These are phyloP conservation scores for Immersiella caudata DNA, from an alignment of 495 filamentous ascomycete species.

Conservation along the genomic window DNA sequence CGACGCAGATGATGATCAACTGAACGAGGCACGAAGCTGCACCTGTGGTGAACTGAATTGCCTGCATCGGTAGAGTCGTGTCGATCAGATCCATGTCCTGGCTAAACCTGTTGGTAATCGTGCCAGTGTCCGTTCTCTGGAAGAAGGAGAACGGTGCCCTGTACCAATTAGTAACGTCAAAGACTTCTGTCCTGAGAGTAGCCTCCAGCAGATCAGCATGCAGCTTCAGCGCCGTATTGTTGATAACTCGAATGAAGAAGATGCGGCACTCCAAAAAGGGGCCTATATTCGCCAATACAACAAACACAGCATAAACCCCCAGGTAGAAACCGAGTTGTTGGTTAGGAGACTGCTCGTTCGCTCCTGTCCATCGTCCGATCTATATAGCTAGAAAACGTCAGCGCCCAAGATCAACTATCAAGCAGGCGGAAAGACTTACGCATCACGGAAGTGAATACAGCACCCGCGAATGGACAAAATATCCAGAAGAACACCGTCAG, in stretches of 20 bases:
- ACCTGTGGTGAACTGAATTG: conserved; percentile 16
- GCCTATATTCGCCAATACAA: conserved; percentile 25
- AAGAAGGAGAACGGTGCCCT: conserved; percentile 37
- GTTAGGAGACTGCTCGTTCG: conserved; percentile 45
- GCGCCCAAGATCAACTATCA: background rate
- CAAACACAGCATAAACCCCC: conserved; percentile 60
- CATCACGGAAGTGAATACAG: background rate
- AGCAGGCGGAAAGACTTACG: background rate
- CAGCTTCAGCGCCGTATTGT: conserved; percentile 18
- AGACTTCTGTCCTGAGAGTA: background rate
- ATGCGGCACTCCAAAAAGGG: conserved; percentile 11
- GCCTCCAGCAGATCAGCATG: conserved; percentile 9
- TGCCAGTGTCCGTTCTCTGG: conserved; percentile 30
- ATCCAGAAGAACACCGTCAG: background rate
- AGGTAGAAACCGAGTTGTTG: conserved; percentile 54
- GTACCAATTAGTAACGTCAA: too few relatives aligned
- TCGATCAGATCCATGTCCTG: conserved; percentile 36
- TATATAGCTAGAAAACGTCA: conserved; percentile 46
- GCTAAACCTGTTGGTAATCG: conserved; percentile 35
- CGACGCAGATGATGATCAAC: conserved; percentile 34
- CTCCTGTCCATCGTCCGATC: conserved; percentile 58
- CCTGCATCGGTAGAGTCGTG: conserved; percentile 17
- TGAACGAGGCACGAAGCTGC: conserved; percentile 28
- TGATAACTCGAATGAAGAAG: conserved; percentile 19
- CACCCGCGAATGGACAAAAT: background rate